phyloP scores from a whole-genome alignment of 331 rosid genomes.

The Spiraea crenata region DNA sequence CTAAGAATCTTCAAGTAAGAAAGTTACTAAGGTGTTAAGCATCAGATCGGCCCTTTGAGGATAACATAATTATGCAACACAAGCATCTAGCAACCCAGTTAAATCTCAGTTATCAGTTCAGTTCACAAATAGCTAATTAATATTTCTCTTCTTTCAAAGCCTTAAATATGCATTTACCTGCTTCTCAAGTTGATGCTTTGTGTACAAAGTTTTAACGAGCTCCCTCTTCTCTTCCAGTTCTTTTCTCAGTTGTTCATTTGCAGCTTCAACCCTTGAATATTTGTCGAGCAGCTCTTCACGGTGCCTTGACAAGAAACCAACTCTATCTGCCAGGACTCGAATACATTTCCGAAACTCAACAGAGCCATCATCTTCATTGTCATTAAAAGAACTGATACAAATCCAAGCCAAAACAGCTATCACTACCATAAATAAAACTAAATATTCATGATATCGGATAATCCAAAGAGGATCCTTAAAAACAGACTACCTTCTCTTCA shows the following conservation, averaged over 20 bases:
- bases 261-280: conserved; percentile 63
- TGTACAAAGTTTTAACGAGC: conserved; percentile 66
- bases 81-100: too few species aligned
- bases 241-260: conserved; percentile 70
- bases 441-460: conserved; percentile 10
- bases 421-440: conserved; percentile 24
- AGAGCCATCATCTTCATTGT: conserved; percentile 82
- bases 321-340: conserved; percentile 68
- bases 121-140: too few species aligned
- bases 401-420: conserved; percentile 16
- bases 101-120: too few species aligned
- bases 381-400: conserved; percentile 68
- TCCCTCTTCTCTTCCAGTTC: conserved; percentile 83
- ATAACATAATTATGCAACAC: neutral
- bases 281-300: conserved; percentile 82
- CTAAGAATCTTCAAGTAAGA: neutral
- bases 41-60: neutral
- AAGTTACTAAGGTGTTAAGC: neutral
- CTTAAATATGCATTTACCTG: conserved; percentile 48
- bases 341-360: conserved; percentile 77
- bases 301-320: conserved; percentile 68
- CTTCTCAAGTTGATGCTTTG: conserved; percentile 86
- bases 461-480: neutral
- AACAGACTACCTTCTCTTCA: neutral
- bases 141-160: too few species aligned